Conservation (phyloP, 495 filamentous ascomycete genomes). For the Oleoguttula mirabilis region DNA sequence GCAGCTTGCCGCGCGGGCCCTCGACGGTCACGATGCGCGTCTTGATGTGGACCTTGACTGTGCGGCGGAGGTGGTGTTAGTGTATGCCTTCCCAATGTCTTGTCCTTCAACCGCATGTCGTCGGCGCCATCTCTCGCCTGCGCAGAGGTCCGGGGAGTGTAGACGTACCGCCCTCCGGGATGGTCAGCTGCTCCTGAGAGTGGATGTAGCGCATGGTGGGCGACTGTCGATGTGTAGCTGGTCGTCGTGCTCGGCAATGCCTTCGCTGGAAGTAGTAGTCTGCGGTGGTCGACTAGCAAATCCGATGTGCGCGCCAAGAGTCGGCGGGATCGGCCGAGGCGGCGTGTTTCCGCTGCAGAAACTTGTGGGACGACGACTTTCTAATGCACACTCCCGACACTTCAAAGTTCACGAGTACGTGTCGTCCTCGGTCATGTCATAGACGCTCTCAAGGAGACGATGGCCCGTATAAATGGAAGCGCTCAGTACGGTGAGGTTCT, state of each 20-base stretch:
- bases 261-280: no score
- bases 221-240: conserved; percentile 10
- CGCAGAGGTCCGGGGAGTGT: conserved; percentile 3
- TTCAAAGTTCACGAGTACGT: no score
- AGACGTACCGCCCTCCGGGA: conserved; percentile 91
- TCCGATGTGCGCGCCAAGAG: no score
- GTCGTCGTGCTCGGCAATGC: conserved; percentile 8
- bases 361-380: no score
- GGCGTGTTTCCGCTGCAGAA: no score
- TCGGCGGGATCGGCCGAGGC: no score
- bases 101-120: neutral
- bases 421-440: no score
- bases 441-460: no score
- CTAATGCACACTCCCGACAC: no score
- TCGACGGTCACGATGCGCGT: conserved; percentile 90
- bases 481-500: no score
- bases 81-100: neutral
- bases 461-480: no score
- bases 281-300: no score
- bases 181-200: conserved; percentile 80
- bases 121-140: neutral
- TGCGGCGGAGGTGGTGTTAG: conserved; percentile 24
- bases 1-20: conserved; percentile 88
- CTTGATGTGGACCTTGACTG: conserved; percentile 94
- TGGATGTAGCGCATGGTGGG: conserved; percentile 96